phyloP scores from a whole-genome alignment of 441 rosid genomes.

The Populus hybrid region DNA sequence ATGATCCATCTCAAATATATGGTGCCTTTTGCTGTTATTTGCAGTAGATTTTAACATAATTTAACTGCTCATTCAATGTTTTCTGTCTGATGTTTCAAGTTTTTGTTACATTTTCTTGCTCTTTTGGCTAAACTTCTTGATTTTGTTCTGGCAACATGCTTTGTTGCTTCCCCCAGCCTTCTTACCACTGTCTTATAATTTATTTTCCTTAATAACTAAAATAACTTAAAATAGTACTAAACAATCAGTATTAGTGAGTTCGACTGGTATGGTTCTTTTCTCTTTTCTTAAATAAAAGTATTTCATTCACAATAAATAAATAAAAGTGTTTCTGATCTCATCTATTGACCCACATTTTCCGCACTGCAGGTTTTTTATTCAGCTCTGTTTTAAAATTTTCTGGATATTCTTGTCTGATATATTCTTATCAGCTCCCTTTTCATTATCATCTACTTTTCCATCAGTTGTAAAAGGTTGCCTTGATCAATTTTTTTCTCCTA shows the following conservation, averaged over 20 bases:
- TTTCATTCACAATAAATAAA: neutral
- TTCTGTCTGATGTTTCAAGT: no score
- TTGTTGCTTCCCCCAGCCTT: no score
- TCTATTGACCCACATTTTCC: neutral
- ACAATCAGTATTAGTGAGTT: no score
- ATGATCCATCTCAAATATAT: neutral
- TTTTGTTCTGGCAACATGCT: no score
- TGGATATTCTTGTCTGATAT: neutral
- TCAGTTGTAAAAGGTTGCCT: neutral
- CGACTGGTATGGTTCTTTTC: no score
- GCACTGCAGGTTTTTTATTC: neutral
- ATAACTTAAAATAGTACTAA: no score
- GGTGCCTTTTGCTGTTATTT: neutral
- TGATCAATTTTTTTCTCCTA: neutral
- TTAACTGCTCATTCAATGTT: neutral
- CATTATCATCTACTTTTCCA: neutral
- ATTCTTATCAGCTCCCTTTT: no score
- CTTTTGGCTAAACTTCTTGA: no score
- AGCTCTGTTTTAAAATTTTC: neutral
- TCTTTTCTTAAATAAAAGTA: neutral
- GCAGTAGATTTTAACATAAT: neutral
- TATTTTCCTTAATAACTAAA: no score
- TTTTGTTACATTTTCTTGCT: no score
- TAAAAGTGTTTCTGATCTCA: neutral
- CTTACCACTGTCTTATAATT: no score